Evolutionary conservation across 2,329 filamentous ascomycete species (phyloP).

Genomic region (Colletotrichum cuscutae): DNA sequence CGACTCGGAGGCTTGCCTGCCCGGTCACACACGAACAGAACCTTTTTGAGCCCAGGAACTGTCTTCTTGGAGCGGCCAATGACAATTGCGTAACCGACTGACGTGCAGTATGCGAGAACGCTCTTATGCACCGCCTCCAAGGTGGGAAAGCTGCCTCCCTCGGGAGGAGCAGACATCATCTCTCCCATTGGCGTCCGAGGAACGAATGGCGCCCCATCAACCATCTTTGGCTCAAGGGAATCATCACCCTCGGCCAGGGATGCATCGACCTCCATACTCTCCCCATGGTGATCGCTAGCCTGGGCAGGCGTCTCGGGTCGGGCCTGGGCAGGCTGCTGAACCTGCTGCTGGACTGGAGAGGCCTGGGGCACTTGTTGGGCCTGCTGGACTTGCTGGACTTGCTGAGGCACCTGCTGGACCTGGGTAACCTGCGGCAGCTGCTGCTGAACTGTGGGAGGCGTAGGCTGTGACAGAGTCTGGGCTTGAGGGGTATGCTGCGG

Average conservation of each 20-base stretch:
- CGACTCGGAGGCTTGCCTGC: conserved; percentile 71
- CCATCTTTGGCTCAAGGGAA: conserved; percentile 57
- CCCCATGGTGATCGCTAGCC: conserved; percentile 53
- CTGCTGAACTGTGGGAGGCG: conserved; percentile 22
- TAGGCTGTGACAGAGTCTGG: conserved; percentile 28
- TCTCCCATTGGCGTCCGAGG: conserved; percentile 65
- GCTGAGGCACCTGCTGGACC: conserved; percentile 41
- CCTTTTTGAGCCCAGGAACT: conserved; percentile 73
- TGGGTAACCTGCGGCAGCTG: conserved; percentile 36
- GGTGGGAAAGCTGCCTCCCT: conserved; percentile 72
- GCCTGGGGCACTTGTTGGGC: conserved; percentile 36
- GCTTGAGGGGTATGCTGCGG: conserved; percentile 33
- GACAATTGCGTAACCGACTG: conserved; percentile 74
- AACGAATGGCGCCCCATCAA: conserved; percentile 61
- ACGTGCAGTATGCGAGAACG: conserved; percentile 72
- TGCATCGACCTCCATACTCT: conserved; percentile 63
- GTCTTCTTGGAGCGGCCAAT: conserved; percentile 76
- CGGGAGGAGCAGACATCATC: conserved; percentile 71
- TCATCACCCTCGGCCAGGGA: conserved; percentile 58
- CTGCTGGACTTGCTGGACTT: conserved; percentile 39
- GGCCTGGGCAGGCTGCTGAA: conserved; percentile 49
- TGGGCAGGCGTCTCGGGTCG: conserved; percentile 42
- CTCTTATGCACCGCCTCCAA: conserved; percentile 73
- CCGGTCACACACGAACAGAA: conserved; percentile 74
- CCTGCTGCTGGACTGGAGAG: conserved; percentile 41